These are phyloP conservation scores for Scutellaria galericulata DNA, from an alignment of 257 asterid genomes.

Conservation along the genomic window DNA sequence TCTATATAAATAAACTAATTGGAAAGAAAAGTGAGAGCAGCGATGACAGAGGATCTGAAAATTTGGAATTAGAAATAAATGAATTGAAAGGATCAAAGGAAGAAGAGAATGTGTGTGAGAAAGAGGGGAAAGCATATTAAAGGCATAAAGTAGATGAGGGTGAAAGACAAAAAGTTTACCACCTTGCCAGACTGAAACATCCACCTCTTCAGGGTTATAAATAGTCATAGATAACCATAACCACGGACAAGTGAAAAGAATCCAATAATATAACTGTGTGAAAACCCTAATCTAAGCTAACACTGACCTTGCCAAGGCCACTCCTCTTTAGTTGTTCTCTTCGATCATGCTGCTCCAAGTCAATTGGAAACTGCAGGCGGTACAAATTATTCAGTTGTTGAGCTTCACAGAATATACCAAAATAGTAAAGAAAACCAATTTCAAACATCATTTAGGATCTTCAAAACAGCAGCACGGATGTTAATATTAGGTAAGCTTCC, in stretches of 20 bases:
- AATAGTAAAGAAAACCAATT: background rate
- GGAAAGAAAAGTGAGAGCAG: background rate
- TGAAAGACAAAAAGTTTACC: constrained; percentile 2
- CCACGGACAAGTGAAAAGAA: constrained; percentile 1
- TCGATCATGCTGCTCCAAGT: constrained; percentile 78
- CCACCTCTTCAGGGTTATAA: constrained; percentile 2
- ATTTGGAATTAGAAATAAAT: background rate
- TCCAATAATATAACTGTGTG: background rate
- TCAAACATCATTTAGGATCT: constrained; percentile 81
- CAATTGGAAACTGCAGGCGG: constrained; percentile 83
- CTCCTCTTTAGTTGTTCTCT: constrained; percentile 87
- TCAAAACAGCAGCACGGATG: constrained; percentile 83
- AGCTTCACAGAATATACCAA: background rate
- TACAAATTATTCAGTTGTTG: constrained; percentile 36
- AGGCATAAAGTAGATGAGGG: background rate
- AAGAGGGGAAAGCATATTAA: background rate
- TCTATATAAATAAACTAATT: background rate
- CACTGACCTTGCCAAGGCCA: constrained; percentile 88
- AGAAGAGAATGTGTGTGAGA: constrained; percentile 10
- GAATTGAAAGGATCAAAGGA: background rate
- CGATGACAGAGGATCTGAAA: background rate
- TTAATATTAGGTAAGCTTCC: constrained; percentile 96
- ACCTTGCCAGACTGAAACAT: constrained; percentile 13
- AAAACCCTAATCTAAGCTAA: constrained; percentile 13
- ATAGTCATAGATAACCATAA: background rate